Evolutionary conservation across 768 basidiomycete species (phyloP).

Genomic region (Neoboletus subvelutipes): DNA sequence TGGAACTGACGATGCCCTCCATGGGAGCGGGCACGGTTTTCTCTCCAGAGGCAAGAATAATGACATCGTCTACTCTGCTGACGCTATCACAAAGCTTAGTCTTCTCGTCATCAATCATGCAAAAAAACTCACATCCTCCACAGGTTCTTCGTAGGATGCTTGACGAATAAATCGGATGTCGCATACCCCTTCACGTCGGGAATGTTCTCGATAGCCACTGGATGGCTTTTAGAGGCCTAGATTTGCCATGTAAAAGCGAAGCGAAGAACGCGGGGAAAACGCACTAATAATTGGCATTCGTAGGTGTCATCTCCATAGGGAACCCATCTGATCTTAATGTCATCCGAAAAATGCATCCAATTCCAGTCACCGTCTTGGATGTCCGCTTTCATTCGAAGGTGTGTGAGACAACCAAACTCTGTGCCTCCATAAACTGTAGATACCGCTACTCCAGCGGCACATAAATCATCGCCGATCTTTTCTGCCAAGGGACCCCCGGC

Average conservation of each 20-base stretch:
- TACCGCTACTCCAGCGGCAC: slow-evolving; percentile 18
- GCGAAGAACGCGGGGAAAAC: neutral
- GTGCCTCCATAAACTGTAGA: slow-evolving; percentile 19
- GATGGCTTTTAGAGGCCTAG: slow-evolving; percentile 4
- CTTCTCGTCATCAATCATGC: neutral
- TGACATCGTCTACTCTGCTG: slow-evolving; percentile 37
- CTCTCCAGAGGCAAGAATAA: slow-evolving; percentile 33
- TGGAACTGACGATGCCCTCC: slow-evolving; percentile 23
- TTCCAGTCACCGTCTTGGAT: slow-evolving; percentile 20
- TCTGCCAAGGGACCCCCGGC: slow-evolving; percentile 15
- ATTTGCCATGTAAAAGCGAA: neutral
- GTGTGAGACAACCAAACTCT: slow-evolving; percentile 16
- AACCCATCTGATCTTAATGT: slow-evolving; percentile 28
- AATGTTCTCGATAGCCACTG: slow-evolving; percentile 31
- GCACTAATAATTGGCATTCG: slow-evolving; percentile 39
- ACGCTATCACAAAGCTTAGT: slow-evolving; percentile 26
- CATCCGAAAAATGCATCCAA: slow-evolving; percentile 8
- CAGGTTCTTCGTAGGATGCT: slow-evolving; percentile 42
- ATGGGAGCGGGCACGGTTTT: slow-evolving; percentile 36
- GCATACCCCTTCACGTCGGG: slow-evolving; percentile 36
- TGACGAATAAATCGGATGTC: slow-evolving; percentile 43
- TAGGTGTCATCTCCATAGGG: slow-evolving; percentile 33
- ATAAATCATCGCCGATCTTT: slow-evolving; percentile 16
- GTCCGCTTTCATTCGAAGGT: neutral
- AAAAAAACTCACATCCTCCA: slow-evolving; percentile 42